These are phyloP conservation scores for Colletotrichum echinochloae DNA, from an alignment of 2,329 filamentous ascomycete species.

Conservation along the genomic window DNA sequence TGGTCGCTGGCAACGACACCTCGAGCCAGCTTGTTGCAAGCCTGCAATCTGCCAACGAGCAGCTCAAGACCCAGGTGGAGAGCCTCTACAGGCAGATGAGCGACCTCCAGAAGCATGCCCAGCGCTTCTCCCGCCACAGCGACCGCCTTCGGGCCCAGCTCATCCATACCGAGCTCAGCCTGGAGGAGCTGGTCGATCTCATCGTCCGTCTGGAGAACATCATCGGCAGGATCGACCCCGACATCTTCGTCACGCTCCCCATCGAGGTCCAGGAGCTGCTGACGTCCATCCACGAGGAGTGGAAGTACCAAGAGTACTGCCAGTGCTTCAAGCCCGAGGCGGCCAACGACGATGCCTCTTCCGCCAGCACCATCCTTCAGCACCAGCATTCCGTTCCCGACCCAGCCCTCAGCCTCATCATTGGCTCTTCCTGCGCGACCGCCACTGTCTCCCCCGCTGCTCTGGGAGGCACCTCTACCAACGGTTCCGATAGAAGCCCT, in stretches of 20 bases:
- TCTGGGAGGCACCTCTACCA: not conserved
- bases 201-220: not conserved
- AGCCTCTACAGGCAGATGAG: not conserved
- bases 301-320: conserved; percentile 16
- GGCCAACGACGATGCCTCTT: not conserved
- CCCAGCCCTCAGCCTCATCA: not conserved
- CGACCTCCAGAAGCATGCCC: not conserved
- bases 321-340: not conserved
- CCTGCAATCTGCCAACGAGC: not conserved
- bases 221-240: not conserved
- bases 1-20: not conserved
- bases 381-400: not conserved
- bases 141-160: not conserved
- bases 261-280: not conserved
- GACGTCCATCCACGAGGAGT: conserved; percentile 1
- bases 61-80: not conserved
- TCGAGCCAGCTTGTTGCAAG: not conserved
- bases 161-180: not conserved
- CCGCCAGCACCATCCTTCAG: not conserved
- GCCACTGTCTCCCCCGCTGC: not conserved
- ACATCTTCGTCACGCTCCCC: not conserved
- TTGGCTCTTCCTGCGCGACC: not conserved
- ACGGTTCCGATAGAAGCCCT: not conserved
- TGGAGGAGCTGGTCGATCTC: not conserved
- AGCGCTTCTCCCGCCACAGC: not conserved